Evolutionary conservation across 495 filamentous ascomycete genomes (phyloP).

Genomic region (Aspergillus kassunensis): DNA sequence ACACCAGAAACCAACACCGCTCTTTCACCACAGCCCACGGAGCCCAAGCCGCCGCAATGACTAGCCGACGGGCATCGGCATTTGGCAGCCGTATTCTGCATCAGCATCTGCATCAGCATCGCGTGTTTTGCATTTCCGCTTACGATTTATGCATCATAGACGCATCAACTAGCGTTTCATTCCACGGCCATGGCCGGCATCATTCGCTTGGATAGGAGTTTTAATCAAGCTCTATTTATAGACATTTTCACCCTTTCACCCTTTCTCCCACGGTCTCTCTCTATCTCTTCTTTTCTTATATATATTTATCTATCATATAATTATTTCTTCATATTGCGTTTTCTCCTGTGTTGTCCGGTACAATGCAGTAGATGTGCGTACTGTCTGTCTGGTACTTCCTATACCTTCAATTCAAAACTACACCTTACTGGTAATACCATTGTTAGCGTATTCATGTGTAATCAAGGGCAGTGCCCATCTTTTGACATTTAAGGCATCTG

Average conservation of each 20-base stretch:
- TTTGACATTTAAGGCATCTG: no score
- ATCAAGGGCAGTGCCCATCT: no score
- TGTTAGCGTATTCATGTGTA: no score
- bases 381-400: no score
- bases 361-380: no score
- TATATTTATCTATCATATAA: conserved; percentile 4
- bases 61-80: conserved; percentile 5
- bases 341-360: background rate
- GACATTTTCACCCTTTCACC: background rate
- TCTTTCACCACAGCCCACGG: conserved; percentile 13
- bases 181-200: no score
- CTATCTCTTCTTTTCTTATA: conserved; percentile 3
- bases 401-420: no score
- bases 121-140: conserved; percentile 14
- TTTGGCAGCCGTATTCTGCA: no score
- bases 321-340: background rate
- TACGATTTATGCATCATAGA: conserved; percentile 22
- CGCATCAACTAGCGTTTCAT: no score
- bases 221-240: background rate
- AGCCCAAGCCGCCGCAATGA: conserved; percentile 15
- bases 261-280: background rate
- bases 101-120: conserved; percentile 11
- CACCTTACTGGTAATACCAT: no score
- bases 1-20: conserved; percentile 13
- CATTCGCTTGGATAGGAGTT: background rate